These are phyloP conservation scores for Mesotaenium endlicherianum DNA, from an alignment of 139 green algal species.

Conservation along the genomic window DNA sequence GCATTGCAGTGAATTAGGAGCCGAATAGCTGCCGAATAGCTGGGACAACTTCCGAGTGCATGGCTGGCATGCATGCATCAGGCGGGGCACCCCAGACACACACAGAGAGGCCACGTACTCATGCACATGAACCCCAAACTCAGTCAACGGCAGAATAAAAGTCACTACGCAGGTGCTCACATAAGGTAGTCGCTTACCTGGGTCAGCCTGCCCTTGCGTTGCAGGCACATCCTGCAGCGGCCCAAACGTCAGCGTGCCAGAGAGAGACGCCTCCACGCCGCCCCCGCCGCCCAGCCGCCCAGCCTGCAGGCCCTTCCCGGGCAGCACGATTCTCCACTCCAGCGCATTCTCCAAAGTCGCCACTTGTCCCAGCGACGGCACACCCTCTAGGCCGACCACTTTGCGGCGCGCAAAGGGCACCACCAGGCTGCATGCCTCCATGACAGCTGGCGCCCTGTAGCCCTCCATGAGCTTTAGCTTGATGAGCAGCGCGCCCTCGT, in stretches of 20 bases:
- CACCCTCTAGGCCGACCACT: background rate
- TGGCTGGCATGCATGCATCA: too few species aligned
- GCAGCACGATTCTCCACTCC: constrained; percentile 18
- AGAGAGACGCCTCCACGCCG: background rate
- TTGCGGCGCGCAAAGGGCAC: background rate
- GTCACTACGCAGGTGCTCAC: too few species aligned
- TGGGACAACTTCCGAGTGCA: too few species aligned
- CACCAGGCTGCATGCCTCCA: constrained; percentile 3
- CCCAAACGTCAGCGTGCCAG: constrained; percentile 10
- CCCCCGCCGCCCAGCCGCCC: background rate
- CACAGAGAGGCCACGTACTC: too few species aligned
- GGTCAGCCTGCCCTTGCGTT: too few species aligned
- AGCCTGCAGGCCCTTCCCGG: background rate
- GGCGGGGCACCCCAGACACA: too few species aligned
- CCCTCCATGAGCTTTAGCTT: constrained; percentile 30
- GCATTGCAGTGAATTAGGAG: too few species aligned
- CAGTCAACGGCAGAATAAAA: too few species aligned
- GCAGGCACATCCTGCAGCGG: background rate
- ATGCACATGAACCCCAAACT: too few species aligned
- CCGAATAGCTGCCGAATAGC: too few species aligned
- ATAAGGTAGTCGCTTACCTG: too few species aligned
- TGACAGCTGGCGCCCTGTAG: background rate
- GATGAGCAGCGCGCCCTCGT: constrained; percentile 3
- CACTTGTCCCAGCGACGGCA: constrained; percentile 11
- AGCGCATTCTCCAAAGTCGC: background rate